Evolutionary conservation across 805 yeast genomes (phyloP), one percentile per base, ranked within the genome.

Genomic region (Starmerella riodocensis): DNA sequence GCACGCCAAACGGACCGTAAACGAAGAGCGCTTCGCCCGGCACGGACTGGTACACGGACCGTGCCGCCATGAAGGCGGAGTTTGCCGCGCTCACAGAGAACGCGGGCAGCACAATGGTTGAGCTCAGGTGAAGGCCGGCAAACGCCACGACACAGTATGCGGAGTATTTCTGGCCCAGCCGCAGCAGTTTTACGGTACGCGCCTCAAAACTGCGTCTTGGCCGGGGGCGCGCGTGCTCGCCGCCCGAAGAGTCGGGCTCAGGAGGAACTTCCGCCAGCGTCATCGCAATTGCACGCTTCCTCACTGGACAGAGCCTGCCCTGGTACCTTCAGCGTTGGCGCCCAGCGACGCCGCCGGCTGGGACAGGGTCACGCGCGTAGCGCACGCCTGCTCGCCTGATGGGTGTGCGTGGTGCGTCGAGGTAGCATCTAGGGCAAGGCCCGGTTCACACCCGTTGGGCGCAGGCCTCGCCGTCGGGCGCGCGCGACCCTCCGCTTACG

Each of bases 31-130:
- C 53, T 51, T 78, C 88, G 12, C 74, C 56, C 1, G 59, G 47
- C 0, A 75, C 66, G 0, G 64, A 59, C 41, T 75, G 80, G 53
- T 79, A 80, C 0, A 80, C 49, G 14, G 73, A 68, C 28, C 88
- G 63, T 0, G 74, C 73, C 59, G 76, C 62, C 46, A 75, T 70
- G 36, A 80, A 61, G 24, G 73, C 47, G 36, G 76, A 76, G 37
- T 75, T 69, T 3, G 72, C 69, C 2, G 64, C 40, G 0, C 55
- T 63, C 1, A 58, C 41, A 4, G 72, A 66, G 6, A 53, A 19
- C 1, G 70, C 55, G 0, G 91, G 88, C 0, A 70, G 64, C 1
- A 71, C 47, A 0, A 71, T 60, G 4, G 74, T 78, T 0, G 77
- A 63, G 1, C 72, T 43, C 0, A 71, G 50, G 54, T 80, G 91